A percentile compares a stretch with the other conserved stretches of the same genome.
phyloP scores from a whole-genome alignment of 1,284 basidiomycete genomes.

The Exsudoporus floridanus region DNA sequence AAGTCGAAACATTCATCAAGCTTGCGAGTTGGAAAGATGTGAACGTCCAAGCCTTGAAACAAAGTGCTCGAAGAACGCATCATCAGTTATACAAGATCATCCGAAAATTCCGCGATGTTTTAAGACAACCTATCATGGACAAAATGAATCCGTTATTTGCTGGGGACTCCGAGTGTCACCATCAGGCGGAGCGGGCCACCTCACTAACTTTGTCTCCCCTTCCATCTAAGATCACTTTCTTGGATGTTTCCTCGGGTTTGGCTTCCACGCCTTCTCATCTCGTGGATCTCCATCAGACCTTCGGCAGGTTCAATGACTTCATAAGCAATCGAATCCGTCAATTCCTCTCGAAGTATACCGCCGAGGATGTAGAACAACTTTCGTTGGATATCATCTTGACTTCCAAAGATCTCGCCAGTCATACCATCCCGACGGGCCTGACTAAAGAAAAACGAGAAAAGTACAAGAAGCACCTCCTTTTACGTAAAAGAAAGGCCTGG shows the following conservation, averaged over 20 bases:
- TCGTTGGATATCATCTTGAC: constrained; percentile 76
- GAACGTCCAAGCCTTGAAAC: constrained; percentile 92
- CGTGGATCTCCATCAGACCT: constrained; percentile 43
- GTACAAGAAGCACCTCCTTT: constrained; percentile 72
- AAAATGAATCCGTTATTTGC: constrained; percentile 43
- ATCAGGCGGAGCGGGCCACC: constrained; percentile 13
- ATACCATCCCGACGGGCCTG: constrained; percentile 46
- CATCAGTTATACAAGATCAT: constrained; percentile 90
- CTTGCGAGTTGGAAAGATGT: constrained; percentile 98
- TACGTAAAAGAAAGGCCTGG: constrained; percentile 90
- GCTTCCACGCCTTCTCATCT: constrained; percentile 22
- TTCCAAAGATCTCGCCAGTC: constrained; percentile 59
- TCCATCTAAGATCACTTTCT: background rate
- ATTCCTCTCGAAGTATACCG: constrained; percentile 42
- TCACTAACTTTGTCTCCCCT: constrained; percentile 9
- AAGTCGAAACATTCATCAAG: constrained; percentile 85
- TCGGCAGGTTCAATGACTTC: constrained; percentile 47
- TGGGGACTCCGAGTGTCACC: constrained; percentile 36
- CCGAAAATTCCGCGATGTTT: constrained; percentile 87
- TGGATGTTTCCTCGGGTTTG: constrained; percentile 6
- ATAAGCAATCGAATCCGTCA: constrained; percentile 43
- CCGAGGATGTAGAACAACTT: constrained; percentile 56
- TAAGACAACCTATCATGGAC: constrained; percentile 65
- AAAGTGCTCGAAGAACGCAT: constrained; percentile 90
- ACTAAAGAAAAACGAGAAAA: constrained; percentile 68